These are phyloP conservation scores for Raffaelea albimanens DNA, from an alignment of 2,329 filamentous ascomycete genomes.

Conservation along the genomic window DNA sequence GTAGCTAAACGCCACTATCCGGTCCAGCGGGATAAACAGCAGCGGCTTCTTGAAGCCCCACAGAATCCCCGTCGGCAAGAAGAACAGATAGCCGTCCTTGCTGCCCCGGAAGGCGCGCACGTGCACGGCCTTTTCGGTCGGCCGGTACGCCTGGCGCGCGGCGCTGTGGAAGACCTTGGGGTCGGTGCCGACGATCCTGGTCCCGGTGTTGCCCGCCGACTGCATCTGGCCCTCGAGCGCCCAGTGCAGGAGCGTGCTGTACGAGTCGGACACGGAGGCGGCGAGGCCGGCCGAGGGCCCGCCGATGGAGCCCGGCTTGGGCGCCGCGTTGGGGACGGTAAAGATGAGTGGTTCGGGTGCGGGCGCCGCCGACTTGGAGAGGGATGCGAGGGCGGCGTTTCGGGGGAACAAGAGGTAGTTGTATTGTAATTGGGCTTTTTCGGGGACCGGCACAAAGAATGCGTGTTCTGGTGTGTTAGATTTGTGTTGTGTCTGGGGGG, in stretches of 20 bases:
- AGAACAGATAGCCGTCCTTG: slow-evolving; percentile 61
- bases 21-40: slow-evolving; percentile 51
- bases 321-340: slow-evolving; percentile 48
- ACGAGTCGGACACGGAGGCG: slow-evolving; percentile 46
- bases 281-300: slow-evolving; percentile 41
- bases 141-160: slow-evolving; percentile 47
- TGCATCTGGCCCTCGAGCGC: slow-evolving; percentile 44
- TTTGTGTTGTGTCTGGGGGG: neutral
- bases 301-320: slow-evolving; percentile 48
- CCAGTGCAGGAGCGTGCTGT: slow-evolving; percentile 52
- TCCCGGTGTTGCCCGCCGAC: slow-evolving; percentile 31
- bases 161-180: slow-evolving; percentile 48
- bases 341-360: slow-evolving; percentile 52
- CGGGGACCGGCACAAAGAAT: slow-evolving; percentile 56
- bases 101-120: slow-evolving; percentile 57
- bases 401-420: slow-evolving; percentile 57
- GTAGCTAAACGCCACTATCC: slow-evolving; percentile 55
- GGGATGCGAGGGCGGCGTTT: slow-evolving; percentile 36
- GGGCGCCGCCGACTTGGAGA: slow-evolving; percentile 26
- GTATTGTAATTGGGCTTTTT: slow-evolving; percentile 55
- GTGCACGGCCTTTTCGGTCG: slow-evolving; percentile 54
- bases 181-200: slow-evolving; percentile 41
- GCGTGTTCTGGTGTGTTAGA: slow-evolving; percentile 37
- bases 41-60: slow-evolving; percentile 65
- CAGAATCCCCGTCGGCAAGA: slow-evolving; percentile 55